Evolutionary conservation across 2,329 filamentous ascomycete genomes (phyloP), one percentile per base, ranked within the genome.

Genomic region (Apiospora arundinis): DNA sequence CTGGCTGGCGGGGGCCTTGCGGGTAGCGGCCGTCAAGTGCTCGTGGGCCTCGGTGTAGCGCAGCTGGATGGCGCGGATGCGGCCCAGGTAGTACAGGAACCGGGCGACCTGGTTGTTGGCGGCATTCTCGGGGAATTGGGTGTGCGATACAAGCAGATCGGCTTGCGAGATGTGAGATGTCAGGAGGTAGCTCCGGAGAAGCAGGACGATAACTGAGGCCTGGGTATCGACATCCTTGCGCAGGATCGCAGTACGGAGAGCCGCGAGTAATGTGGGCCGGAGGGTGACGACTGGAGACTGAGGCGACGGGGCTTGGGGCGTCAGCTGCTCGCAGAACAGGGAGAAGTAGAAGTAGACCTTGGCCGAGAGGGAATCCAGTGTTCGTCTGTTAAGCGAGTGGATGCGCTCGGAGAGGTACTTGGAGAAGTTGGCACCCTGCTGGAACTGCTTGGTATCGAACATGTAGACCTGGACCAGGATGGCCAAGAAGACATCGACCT

Each of bases 331-430:
- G 84, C 92, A 94, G 86, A 98, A 98, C 77, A 98, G 88, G 32
- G 94, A 94, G 84, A 94, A 97, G 87, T 99, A 99, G 84, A 98
- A 98, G 88, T 98, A 99, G 74, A 95, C 95, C 83, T 97, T 97
- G 75, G 95, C 95, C 72, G 95, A 93, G 72, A 99, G 90, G 68
- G 95, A 95, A 82, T 99, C 96, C 74, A 99, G 86, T 32, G 96
- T 98, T 77, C 96, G 92, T 74, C 96, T 93, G 86, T 99, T 99
- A 80, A 97, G 88, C 69, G 91, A 88, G 78, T 97, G 94, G 81
- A 98, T 92, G 80, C 92, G 92, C 80, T 95, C 93, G 69, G 95
- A 91, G 70, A 99, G 88, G 77, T 91, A 90, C 75, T 90, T 90
- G 42, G 96, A 98, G 84, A 98, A 97, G 72, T 93, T 89, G 74